These are phyloP conservation scores for Cucumis cinereus DNA, from an alignment of 306 rosid genomes.

Conservation along the genomic window DNA sequence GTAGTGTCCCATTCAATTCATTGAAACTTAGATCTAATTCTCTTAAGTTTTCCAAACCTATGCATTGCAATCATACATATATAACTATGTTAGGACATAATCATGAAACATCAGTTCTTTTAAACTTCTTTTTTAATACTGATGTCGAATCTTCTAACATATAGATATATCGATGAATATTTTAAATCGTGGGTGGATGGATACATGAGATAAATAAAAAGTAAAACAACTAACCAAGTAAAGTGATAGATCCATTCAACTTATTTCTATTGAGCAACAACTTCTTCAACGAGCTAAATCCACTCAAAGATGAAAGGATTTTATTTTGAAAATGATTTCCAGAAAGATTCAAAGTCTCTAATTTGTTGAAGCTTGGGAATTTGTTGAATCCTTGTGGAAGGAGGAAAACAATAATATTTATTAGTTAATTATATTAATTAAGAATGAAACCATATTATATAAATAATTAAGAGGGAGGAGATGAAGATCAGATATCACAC, in stretches of 20 bases:
- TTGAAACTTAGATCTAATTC: neutral
- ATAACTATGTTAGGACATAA: neutral
- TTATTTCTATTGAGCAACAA: neutral
- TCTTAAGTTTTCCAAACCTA: neutral
- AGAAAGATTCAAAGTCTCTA: slow-evolving; percentile 1
- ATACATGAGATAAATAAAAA: too few species aligned
- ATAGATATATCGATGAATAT: too few species aligned
- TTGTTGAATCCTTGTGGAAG: neutral
- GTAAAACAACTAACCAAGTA: neutral
- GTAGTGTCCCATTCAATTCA: neutral
- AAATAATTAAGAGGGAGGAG: too few species aligned
- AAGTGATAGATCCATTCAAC: neutral
- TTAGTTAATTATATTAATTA: neutral
- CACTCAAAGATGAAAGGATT: neutral
- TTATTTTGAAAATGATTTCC: neutral
- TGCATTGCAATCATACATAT: too few species aligned
- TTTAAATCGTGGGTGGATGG: too few species aligned
- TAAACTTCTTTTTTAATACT: too few species aligned
- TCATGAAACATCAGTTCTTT: too few species aligned
- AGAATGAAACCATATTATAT: too few species aligned
- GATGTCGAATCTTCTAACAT: too few species aligned
- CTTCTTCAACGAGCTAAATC: neutral
- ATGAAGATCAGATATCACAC: neutral
- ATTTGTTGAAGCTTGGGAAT: neutral
- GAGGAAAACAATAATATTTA: neutral